Base-by-base conservation (phyloP, 208 protist species). In the Crithidia expoeki region DNA sequence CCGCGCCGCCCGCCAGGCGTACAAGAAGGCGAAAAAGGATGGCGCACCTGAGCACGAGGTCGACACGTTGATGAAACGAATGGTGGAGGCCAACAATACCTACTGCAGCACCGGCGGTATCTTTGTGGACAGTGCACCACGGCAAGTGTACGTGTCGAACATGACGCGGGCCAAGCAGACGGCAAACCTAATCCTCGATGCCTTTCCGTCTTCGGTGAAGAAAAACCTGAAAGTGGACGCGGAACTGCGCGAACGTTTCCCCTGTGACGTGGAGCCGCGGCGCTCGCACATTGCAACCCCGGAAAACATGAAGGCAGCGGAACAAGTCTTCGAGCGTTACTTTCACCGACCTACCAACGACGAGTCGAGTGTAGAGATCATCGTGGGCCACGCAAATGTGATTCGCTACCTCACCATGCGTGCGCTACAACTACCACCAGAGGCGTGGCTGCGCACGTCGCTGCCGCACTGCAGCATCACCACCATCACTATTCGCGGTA, bases 321-420 rank as follows among this genome's bases (percentile, higher is more conserved):
- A 93, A 55, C 33, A 74, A 2, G 83, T 85, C 6, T 90, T 89
- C 65, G 65, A 81, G 51, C 78, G 83, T 9, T 93, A 93, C 70
- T 91, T 93, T 59, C 74, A 91, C 63, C 85, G 88, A 17, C 85
- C 88, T 4, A 55, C 51, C 0, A 51, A 57, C 25, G 57, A 71
- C 9, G 73, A 76, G 49, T 56, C 68, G 16, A 47, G n/a, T 2
- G 79, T 88, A 2, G 87, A 93, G 50, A 70, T 96, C 30, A 87
- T 96, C 57, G 88, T 96, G 16, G 85, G 84, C 12, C 92, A 97
- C 65, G 80, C 70, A 17, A 97, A 97, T 63, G 68, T 97, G 21
- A 95, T 97, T 74, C 89, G 92, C 25, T 97, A 94, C 76, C 88
- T 91, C 40, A 78, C 84, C 5, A 81, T 90, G 56, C 92, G 92